Base-by-base conservation (phyloP, 352 stramenopile species). In the Detonula confervacea region DNA sequence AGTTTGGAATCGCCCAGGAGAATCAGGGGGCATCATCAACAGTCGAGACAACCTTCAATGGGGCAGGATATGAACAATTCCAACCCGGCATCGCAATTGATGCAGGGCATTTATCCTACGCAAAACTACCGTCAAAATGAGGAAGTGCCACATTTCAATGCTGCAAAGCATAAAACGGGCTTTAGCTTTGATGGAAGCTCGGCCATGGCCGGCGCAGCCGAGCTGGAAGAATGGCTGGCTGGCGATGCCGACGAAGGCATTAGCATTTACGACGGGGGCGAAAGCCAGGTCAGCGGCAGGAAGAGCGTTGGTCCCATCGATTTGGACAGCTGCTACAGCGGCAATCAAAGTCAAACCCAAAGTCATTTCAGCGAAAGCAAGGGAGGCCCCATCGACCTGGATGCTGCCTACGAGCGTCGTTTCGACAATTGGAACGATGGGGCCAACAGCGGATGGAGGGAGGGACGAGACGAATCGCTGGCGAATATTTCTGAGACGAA, bases 151-250 rank as follows among this genome's bases (percentile, higher is more conserved):
- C 49, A 52, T 7, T 2, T 14, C 24, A 70, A 72, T 61, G 12
- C 1, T 44, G 4, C 37, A 6, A 29, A n/a, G 16, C 2, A 27
- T 44, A 57, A 9, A 18, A n/a, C 14, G 1, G 30, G 52, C 7
- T 70, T 55, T 30, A 60, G 14, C 12, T 47, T 69, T n/a, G 55
- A 56, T 42, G n/a, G 1, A 61, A 33, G 57, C 54, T 68, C 57
- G 35, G 60, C 25, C 46, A 37, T 27, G 51, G 67, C 30, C 54
- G 57, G 46, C 4, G 42, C 29, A 29, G 67, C 71, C 1, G 67
- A 80, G 12, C 51, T 83, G 35, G 79, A 87, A 57, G 68, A 79
- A 20, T 83, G 79, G 79, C 74, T 82, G 29, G 73, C 69, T 35
- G 14, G 25, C 22, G 51, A 56, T 56, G 4, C 12, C 22, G 42